phyloP scores from a whole-genome alignment of 331 rosid species.

The Dryas integrifolia region DNA sequence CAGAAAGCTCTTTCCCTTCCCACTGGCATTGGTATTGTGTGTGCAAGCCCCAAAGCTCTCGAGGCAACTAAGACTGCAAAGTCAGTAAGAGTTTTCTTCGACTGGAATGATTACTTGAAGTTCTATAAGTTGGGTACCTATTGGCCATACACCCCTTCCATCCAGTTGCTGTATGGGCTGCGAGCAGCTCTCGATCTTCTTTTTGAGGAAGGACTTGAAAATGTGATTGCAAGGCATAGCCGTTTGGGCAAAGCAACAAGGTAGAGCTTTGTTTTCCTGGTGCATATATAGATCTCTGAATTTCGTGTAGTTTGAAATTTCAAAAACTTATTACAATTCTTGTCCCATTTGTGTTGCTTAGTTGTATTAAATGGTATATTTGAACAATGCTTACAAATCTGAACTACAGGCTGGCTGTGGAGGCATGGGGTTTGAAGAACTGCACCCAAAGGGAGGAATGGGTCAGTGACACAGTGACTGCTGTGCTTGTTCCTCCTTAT shows the following conservation, averaged over 20 bases:
- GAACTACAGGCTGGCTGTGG: conserved; percentile 85
- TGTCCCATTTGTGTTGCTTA: not conserved
- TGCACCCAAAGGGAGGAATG: conserved; percentile 96
- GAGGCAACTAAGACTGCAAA: conserved; percentile 82
- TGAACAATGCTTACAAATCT: conserved; percentile 12
- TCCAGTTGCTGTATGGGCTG: conserved; percentile 88
- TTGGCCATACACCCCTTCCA: conserved; percentile 99
- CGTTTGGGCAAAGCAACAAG: conserved; percentile 92
- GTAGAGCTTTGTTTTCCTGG: conserved; percentile 31
- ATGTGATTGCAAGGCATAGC: conserved; percentile 75
- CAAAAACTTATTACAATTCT: not conserved
- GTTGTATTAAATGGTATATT: not conserved
- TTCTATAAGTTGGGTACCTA: conserved; percentile 84
- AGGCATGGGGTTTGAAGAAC: conserved; percentile 99
- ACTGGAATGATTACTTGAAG: conserved; percentile 92
- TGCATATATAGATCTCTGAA: not conserved
- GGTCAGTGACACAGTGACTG: conserved; percentile 95
- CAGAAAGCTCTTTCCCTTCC: conserved; percentile 99
- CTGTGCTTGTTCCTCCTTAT: conserved; percentile 83
- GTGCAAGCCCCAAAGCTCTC: conserved; percentile 89
- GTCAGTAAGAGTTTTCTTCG: conserved; percentile 91
- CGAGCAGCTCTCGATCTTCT: conserved; percentile 89
- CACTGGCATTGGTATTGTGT: conserved; percentile 83
- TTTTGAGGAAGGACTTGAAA: conserved; percentile 98
- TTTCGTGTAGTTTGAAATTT: not conserved